A percentile compares a stretch with the other conserved stretches of the same genome.
Evolutionary conservation across 2,329 filamentous ascomycete genomes (phyloP).

Genomic region (Penicillium sp.): DNA sequence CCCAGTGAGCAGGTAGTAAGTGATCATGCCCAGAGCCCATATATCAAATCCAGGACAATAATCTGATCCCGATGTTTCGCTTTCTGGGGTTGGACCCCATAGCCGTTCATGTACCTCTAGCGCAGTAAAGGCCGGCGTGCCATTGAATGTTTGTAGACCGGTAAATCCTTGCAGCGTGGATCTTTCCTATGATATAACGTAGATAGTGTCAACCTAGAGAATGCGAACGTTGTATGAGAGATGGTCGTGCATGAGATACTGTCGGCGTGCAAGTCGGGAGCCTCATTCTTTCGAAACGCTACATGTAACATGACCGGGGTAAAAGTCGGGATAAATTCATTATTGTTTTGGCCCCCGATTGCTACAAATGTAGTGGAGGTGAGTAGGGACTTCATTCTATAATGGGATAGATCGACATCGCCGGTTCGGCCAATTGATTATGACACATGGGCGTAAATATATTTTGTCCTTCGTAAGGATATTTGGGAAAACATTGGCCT

Average conservation of each 20-base stretch:
- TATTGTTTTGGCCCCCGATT: neutral
- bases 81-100: neutral
- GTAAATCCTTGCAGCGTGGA: neutral
- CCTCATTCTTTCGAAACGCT: neutral
- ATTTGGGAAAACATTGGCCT: neutral
- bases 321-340: conserved; percentile 1
- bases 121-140: conserved; percentile 7
- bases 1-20: neutral
- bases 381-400: conserved; percentile 1
- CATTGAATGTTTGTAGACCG: conserved; percentile 6
- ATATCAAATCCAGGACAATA: neutral
- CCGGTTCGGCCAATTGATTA: conserved; percentile 1
- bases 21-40: neutral
- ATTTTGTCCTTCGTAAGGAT: neutral
- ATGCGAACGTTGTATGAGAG: neutral
- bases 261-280: neutral
- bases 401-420: conserved; percentile 9
- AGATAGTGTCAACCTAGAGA: neutral
- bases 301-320: neutral
- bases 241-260: neutral
- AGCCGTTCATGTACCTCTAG: conserved; percentile 3
- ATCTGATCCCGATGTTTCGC: neutral
- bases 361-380: neutral
- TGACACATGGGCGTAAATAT: neutral
- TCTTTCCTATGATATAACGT: neutral